These are phyloP conservation scores for Serendipita sp. DNA, from an alignment of 1,284 basidiomycete genomes.

Conservation along the genomic window DNA sequence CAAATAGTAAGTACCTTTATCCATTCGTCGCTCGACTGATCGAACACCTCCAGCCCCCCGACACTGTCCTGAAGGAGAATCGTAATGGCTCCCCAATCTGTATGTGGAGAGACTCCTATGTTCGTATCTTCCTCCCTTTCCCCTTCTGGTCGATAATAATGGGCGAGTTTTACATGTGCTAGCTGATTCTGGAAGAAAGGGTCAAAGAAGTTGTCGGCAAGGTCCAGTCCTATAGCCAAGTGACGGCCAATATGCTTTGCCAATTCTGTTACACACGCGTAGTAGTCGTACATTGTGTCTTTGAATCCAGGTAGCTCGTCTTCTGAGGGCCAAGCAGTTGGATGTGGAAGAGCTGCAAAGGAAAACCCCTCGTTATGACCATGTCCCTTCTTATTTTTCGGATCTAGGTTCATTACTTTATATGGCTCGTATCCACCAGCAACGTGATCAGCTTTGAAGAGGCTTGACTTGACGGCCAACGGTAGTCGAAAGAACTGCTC, in stretches of 20 bases:
- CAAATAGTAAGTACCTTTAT: not conserved
- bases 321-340: not conserved
- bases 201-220: not conserved
- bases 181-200: not conserved
- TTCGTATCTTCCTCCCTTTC: not conserved
- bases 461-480: not conserved
- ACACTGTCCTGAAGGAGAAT: not conserved
- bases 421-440: conserved; percentile 4
- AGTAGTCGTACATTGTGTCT: not conserved
- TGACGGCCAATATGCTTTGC: not conserved
- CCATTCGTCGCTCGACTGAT: not conserved
- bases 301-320: not conserved
- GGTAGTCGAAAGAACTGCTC: not conserved
- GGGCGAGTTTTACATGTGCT: not conserved
- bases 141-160: not conserved
- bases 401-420: conserved; percentile 2
- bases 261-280: not conserved
- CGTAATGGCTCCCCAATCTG: conserved; percentile 3
- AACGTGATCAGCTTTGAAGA: not conserved
- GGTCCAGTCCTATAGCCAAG: not conserved
- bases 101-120: not conserved
- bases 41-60: not conserved
- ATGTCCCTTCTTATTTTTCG: not conserved
- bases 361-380: not conserved
- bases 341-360: not conserved